Base-by-base conservation (phyloP, 2,329 filamentous ascomycete genomes). In the Claviceps humidiphila region DNA sequence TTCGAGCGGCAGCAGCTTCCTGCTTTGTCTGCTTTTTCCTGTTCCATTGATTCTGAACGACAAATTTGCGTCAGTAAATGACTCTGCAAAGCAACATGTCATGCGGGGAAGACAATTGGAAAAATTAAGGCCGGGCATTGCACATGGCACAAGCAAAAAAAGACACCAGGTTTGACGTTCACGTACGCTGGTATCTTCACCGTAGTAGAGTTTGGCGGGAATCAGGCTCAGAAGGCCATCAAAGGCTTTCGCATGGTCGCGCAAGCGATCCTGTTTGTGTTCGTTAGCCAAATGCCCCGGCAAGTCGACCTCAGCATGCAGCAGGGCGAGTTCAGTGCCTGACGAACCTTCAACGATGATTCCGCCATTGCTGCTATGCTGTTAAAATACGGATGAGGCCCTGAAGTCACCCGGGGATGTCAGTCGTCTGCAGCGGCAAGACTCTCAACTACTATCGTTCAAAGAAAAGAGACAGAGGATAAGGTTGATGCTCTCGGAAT, bases 1-100 rank as follows among this genome's bases (percentile, higher is more conserved):
- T 80, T 71, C 89, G 89, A 52, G 89, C 87, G 59, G 85, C 83
- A 56, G 82, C 81, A 54, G 87, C 87, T 68, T 95, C 80, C 67
- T 89, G 86, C 66, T 95, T 95, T 49, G 89, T 91, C 71, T 97
- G 90, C 74, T 97, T 97, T 72, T 93, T 95, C 64, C 85, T 85
- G 67, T 82, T 66, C 89, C 89, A 95, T 83, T 96, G 89, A 62
- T 93, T 86, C 89, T 95, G 63, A 56, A 58, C 49, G 13, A 51
- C 46, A 38, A 46, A 17, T 5, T 16, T 46, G 38, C 30, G 44
- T 53, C 37, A 53, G 51, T n/a, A 22, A 11, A 34, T 30, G 41
- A 7, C 34, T 22, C 16, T 38, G 11, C 30, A 14, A 47, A 34
- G 40, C 5, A 37, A 37, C 1, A 26, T 16, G 17, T 30, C 24